Conservation (phyloP, 1,139 yeast species). For the Pichia sp. region DNA sequence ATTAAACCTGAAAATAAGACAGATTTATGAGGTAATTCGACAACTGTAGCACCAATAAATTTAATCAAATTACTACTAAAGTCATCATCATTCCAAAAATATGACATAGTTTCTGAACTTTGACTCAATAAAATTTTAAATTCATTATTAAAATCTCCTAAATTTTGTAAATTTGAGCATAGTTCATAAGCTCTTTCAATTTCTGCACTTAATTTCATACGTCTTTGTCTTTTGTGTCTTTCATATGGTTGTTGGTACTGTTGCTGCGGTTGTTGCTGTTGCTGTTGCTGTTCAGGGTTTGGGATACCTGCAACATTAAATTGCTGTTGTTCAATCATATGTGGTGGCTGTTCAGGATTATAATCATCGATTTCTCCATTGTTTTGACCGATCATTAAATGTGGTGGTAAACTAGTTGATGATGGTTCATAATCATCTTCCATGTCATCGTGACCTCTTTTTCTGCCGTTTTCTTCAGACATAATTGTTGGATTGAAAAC, state of each 20-base stretch:
- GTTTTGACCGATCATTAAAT: conserved; percentile 5
- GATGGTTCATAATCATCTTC: conserved; percentile 27
- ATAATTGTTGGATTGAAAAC: background rate
- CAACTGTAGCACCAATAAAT: conserved; percentile 61
- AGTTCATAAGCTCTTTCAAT: conserved; percentile 22
- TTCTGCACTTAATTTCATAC: conserved; percentile 12
- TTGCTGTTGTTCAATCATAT: background rate
- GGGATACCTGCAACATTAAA: background rate
- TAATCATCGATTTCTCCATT: background rate
- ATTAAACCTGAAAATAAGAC: conserved; percentile 66
- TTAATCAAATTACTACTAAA: conserved; percentile 38
- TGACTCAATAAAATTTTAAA: conserved; percentile 9
- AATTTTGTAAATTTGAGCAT: conserved; percentile 46
- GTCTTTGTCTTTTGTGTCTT: conserved; percentile 8
- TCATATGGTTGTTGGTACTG: background rate
- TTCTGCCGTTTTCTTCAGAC: conserved; percentile 25
- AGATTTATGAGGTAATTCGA: conserved; percentile 89
- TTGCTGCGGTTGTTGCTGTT: background rate
- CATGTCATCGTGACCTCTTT: conserved; percentile 36
- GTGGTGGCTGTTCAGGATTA: conserved; percentile 2
- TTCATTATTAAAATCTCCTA: conserved; percentile 47
- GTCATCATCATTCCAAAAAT: conserved; percentile 39
- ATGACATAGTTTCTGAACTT: conserved; percentile 12
- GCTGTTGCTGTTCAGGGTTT: background rate
- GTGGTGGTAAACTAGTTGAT: conserved; percentile 12